A percentile compares a stretch with the other conserved stretches of the same genome.
Evolutionary conservation across 2,329 filamentous ascomycete species (phyloP).

Genomic region (Annulohypoxylon truncatum): DNA sequence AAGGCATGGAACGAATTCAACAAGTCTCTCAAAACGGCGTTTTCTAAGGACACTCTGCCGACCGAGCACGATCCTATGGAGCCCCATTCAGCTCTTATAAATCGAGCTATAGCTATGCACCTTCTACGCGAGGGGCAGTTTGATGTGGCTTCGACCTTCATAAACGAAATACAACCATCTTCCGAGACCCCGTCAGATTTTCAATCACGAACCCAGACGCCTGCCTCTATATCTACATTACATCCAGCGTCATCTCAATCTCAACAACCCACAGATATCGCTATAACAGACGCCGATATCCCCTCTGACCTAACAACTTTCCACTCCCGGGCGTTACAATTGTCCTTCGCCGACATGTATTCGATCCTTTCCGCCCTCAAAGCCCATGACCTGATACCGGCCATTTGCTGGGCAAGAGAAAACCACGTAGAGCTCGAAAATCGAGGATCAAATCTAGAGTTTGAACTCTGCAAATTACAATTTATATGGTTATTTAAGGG

Average conservation of each 20-base stretch:
- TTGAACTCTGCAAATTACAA: conserved; percentile 90
- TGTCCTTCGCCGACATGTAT: conserved; percentile 91
- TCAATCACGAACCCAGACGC: conserved; percentile 42
- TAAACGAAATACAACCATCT: conserved; percentile 71
- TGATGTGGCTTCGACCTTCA: conserved; percentile 84
- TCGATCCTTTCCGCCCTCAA: conserved; percentile 83
- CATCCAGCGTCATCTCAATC: conserved; percentile 24
- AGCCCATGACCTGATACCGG: conserved; percentile 78
- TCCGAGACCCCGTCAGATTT: conserved; percentile 17
- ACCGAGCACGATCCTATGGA: conserved; percentile 85
- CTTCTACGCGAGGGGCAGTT: conserved; percentile 95
- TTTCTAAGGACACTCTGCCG: conserved; percentile 78
- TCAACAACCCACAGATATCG: conserved; percentile 42
- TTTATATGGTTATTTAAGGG: conserved; percentile 90
- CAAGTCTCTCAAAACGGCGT: conserved; percentile 85
- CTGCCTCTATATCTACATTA: conserved; percentile 40
- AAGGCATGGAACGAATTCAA: conserved; percentile 84
- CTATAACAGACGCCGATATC: conserved; percentile 48
- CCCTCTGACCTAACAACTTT: conserved; percentile 66
- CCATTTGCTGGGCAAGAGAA: conserved; percentile 85
- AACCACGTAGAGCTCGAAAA: conserved; percentile 79
- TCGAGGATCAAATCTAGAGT: conserved; percentile 92
- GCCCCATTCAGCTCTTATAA: conserved; percentile 80
- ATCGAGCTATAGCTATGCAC: conserved; percentile 96
- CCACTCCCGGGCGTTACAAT: conserved; percentile 76